These are phyloP conservation scores for Aspergillus fumigatiaffinis DNA, from an alignment of 2,329 filamentous ascomycete species.

Conservation along the genomic window DNA sequence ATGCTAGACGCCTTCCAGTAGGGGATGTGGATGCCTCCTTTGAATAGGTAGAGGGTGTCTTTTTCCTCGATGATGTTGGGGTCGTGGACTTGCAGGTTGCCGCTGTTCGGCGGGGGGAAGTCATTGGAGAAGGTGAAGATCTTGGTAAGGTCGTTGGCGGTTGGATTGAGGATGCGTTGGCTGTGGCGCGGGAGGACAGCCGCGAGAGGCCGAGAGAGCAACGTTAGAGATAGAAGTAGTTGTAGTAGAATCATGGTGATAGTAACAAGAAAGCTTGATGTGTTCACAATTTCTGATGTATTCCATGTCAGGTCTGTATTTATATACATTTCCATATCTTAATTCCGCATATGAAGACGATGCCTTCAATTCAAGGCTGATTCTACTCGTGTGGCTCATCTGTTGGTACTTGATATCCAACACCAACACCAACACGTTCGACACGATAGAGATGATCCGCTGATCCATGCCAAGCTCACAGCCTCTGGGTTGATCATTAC, in stretches of 20 bases:
- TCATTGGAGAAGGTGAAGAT: neutral
- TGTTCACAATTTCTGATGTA: neutral
- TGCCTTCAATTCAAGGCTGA: neutral
- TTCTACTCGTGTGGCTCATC: neutral
- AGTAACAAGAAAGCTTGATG: neutral
- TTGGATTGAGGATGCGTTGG: neutral
- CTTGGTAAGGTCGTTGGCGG: neutral
- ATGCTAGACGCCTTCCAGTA: slow-evolving; percentile 18
- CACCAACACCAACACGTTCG: neutral
- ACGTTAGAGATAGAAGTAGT: neutral
- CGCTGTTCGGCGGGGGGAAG: slow-evolving; percentile 18
- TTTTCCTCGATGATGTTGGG: slow-evolving; percentile 25
- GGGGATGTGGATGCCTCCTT: slow-evolving; percentile 20
- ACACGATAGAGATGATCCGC: neutral
- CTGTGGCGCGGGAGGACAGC: neutral
- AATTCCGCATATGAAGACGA: neutral
- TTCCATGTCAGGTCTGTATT: neutral
- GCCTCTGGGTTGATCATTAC: neutral
- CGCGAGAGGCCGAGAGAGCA: neutral
- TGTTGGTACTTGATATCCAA: neutral
- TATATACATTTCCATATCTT: neutral
- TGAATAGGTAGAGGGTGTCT: slow-evolving; percentile 26
- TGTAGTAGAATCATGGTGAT: neutral
- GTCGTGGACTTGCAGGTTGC: slow-evolving; percentile 21
- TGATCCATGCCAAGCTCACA: neutral